Evolutionary conservation across 208 protist species (phyloP).

Genomic region (Leptomonas seymouri): DNA sequence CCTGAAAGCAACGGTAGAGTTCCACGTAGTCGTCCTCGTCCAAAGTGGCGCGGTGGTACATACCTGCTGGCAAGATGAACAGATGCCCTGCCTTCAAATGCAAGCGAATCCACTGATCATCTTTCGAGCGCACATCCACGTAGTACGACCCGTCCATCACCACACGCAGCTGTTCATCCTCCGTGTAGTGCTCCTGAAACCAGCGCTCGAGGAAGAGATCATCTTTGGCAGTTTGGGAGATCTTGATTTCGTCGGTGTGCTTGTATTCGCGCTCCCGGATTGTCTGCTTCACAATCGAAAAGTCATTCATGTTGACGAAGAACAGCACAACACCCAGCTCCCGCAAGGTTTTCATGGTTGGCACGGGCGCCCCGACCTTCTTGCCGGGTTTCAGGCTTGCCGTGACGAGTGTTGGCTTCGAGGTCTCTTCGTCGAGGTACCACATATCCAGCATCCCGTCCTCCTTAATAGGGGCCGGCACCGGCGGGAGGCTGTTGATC

Average conservation of each 20-base stretch:
- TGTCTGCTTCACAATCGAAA: constrained; percentile 83
- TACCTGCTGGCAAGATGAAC: constrained; percentile 81
- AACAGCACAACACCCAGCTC: constrained; percentile 87
- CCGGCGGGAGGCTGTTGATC: constrained; percentile 80
- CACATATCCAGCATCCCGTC: constrained; percentile 69
- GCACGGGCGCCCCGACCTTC: constrained; percentile 43
- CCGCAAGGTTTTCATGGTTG: constrained; percentile 73
- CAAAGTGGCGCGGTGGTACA: constrained; percentile 87
- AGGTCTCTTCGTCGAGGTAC: constrained; percentile 87
- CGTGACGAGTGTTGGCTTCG: constrained; percentile 61
- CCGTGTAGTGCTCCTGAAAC: constrained; percentile 94
- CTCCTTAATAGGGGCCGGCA: constrained; percentile 65
- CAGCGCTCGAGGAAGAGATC: constrained; percentile 88
- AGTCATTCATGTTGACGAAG: constrained; percentile 84
- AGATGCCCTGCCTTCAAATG: constrained; percentile 80
- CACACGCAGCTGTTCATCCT: constrained; percentile 93
- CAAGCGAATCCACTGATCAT: constrained; percentile 94
- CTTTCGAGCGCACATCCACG: constrained; percentile 90
- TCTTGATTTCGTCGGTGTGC: constrained; percentile 83
- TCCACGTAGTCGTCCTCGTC: constrained; percentile 91
- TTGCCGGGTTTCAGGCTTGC: constrained; percentile 77
- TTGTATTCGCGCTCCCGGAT: constrained; percentile 91
- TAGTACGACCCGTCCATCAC: constrained; percentile 91
- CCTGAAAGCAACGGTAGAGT: constrained; percentile 80
- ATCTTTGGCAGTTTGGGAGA: constrained; percentile 92